phyloP scores from a whole-genome alignment of 345 rosid genomes.

The Camelina sativa region DNA sequence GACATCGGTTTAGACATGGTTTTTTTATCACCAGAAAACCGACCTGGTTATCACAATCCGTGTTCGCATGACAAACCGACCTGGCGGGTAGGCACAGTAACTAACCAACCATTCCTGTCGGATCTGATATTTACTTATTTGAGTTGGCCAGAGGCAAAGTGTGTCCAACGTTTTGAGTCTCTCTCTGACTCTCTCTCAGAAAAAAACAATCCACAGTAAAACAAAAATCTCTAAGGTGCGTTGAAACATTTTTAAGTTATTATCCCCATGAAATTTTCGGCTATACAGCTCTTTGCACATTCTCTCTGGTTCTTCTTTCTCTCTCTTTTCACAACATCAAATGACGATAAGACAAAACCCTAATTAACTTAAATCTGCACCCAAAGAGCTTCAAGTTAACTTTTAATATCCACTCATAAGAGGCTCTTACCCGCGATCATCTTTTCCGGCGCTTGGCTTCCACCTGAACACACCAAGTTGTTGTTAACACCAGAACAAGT shows the following conservation, averaged over 20 bases:
- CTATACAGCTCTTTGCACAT: conserved; percentile 31
- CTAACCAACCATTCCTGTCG: too few species aligned
- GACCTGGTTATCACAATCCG: background rate
- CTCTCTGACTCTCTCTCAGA: background rate
- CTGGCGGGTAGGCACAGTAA: background rate
- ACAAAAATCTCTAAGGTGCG: conserved; percentile 2
- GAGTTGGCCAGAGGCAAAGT: background rate
- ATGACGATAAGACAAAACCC: conserved; percentile 2
- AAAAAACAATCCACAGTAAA: conserved; percentile 9
- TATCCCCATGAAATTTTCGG: conserved; percentile 1
- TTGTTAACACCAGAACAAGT: conserved; percentile 7
- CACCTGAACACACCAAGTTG: conserved; percentile 34
- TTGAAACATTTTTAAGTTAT: background rate
- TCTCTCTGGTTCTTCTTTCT: conserved; percentile 27
- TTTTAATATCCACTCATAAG: conserved; percentile 9
- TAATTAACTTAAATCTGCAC: conserved; percentile 19
- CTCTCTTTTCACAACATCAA: conserved; percentile 24
- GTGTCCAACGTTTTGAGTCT: conserved; percentile 3
- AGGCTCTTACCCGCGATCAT: background rate
- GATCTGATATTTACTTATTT: background rate
- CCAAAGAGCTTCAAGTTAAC: conserved; percentile 24
- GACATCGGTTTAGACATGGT: background rate
- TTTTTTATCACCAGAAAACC: background rate
- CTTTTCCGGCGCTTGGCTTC: conserved; percentile 37
- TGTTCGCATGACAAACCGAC: conserved; percentile 5